Percentiles rank a stretch among this genome's conserved stretches.
phyloP scores from a whole-genome alignment of 208 protist species.

The Naegleria fowleri region DNA sequence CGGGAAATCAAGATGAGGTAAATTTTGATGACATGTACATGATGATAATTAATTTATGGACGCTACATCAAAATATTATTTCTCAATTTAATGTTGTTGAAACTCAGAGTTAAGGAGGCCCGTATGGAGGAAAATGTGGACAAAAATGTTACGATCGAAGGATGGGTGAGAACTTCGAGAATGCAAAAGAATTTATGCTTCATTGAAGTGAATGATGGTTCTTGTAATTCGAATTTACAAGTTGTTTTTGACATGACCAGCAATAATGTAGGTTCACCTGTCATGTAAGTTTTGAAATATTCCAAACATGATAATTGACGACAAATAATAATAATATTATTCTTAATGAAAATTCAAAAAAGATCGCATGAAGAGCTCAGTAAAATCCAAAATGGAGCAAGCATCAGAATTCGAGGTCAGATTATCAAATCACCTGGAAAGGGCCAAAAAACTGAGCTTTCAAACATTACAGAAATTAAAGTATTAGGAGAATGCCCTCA shows the following conservation, averaged over 20 bases:
- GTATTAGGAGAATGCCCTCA: conserved; percentile 43
- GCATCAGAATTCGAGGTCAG: neutral
- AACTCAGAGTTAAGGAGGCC: neutral
- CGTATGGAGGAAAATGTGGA: neutral
- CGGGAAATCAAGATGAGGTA: neutral
- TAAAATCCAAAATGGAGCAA: neutral
- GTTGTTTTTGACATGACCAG: neutral
- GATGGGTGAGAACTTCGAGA: conserved; percentile 17
- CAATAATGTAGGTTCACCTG: no score
- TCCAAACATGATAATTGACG: neutral
- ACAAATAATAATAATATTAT: neutral
- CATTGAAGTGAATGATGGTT: conserved; percentile 22
- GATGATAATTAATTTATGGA: no score
- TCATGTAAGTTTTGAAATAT: neutral
- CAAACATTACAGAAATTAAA: neutral
- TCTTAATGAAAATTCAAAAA: neutral
- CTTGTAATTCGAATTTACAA: neutral
- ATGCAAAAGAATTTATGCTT: neutral
- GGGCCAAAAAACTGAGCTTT: neutral
- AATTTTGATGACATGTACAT: neutral
- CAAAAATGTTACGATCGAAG: neutral
- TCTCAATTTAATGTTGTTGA: no score
- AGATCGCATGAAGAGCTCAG: neutral
- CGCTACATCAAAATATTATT: neutral
- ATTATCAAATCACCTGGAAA: neutral